Base-by-base conservation (phyloP, 2,329 filamentous ascomycete genomes). In the Lachnellula subtilissima region DNA sequence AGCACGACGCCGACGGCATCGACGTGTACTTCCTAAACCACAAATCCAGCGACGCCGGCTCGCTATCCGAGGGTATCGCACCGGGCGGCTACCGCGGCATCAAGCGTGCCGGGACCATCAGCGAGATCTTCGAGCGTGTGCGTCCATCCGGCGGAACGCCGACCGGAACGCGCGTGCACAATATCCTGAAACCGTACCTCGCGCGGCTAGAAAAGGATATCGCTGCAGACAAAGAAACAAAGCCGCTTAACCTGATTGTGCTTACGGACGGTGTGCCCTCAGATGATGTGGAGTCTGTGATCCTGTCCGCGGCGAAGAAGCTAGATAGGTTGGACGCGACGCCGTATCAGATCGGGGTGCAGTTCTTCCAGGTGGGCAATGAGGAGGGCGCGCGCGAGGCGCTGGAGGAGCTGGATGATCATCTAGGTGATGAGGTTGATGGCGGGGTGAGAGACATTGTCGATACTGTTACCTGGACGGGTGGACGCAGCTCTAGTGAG, bases 351-450 rank as follows among this genome's bases (percentile, higher is more conserved):
- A 77, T 97, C 8, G 93, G 93, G 36, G 84, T 97, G 55, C 93
- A 97, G 71, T 97, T 97, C 76, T 96, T 97, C 77, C 93, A 97
- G 73, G 88, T 97, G 46, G 93, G 94, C 55, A 79, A 82, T 50
- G 89, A 96, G 64, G 68, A 74, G 0, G 75, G 72, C 0, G 93
- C 92, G 0, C 77, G 78, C 1, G 72, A 78, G 62, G 84, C 87
- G 54, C 76, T 97, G 40, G 75, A 81, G 63, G 78, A 85, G 48
- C 77, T 97, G 7, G 93, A 97, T 68, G 89, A 97, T 69, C 80
- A 81, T 3, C 73, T 94, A 37, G 75, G 73, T 2, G 76, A 80
- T 43, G 67, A 81, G n/a, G 74, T 77, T 25, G 74, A 78, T 32
- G 74, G 78, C 32, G 76, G 78, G 14, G 70, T 93, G 15, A 77